These are phyloP conservation scores for Xylaria sp. DNA, from an alignment of 2,329 filamentous ascomycete genomes.

Conservation along the genomic window DNA sequence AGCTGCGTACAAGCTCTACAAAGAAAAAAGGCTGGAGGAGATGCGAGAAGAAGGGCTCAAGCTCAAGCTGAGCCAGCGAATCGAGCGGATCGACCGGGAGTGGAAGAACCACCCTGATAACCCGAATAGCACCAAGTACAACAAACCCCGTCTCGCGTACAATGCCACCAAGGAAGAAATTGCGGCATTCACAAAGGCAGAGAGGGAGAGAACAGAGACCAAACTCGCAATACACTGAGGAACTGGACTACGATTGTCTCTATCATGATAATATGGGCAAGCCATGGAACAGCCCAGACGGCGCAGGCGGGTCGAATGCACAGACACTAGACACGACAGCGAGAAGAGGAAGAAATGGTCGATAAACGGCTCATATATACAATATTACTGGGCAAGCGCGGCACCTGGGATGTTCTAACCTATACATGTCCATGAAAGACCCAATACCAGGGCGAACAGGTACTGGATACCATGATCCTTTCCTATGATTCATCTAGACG, in stretches of 20 bases:
- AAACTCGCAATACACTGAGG: constrained; percentile 8
- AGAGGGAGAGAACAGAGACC: constrained; percentile 77
- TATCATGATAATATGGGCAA: background rate
- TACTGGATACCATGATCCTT: too few relatives aligned
- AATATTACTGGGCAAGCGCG: too few relatives aligned
- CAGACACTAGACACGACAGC: background rate
- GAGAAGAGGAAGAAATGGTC: too few relatives aligned
- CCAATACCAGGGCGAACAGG: too few relatives aligned
- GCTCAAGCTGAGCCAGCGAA: constrained; percentile 82
- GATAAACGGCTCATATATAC: too few relatives aligned
- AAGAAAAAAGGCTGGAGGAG: constrained; percentile 83
- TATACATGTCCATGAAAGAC: too few relatives aligned
- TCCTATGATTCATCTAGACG: too few relatives aligned
- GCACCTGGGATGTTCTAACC: too few relatives aligned
- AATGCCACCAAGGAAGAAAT: constrained; percentile 84
- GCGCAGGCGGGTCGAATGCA: too few relatives aligned
- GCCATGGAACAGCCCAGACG: too few relatives aligned
- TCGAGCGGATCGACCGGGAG: constrained; percentile 86
- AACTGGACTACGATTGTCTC: background rate
- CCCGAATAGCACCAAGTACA: constrained; percentile 73
- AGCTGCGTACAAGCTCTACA: constrained; percentile 83
- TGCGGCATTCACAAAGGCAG: constrained; percentile 68
- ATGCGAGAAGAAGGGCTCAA: constrained; percentile 84
- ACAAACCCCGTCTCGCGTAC: constrained; percentile 75
- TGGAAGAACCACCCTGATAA: constrained; percentile 96